Conservation (phyloP, 75 land plant genomes). For the Pinus taeda region DNA sequence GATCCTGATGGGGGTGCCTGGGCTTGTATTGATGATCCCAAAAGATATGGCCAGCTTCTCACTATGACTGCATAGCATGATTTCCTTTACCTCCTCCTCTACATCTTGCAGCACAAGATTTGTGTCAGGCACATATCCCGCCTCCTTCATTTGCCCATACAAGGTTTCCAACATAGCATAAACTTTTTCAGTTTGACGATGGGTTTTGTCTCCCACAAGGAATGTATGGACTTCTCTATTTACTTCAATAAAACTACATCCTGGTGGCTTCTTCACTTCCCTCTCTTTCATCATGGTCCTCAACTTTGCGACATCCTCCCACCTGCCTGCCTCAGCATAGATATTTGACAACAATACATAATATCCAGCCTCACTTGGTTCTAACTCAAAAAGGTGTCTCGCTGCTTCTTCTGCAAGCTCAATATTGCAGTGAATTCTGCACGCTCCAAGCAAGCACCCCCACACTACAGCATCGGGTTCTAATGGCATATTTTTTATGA, state of each 20-base stretch:
- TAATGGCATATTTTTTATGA: neutral
- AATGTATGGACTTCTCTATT: neutral
- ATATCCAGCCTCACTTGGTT: neutral
- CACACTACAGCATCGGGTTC: neutral
- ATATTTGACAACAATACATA: neutral
- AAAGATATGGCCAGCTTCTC: conserved; percentile 18
- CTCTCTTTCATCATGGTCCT: conserved; percentile 3
- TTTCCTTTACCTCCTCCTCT: conserved; percentile 8
- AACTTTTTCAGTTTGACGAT: neutral
- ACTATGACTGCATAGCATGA: conserved; percentile 1
- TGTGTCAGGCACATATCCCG: conserved; percentile 4
- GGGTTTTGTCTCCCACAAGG: conserved; percentile 5
- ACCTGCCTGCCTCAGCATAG: conserved; percentile 5
- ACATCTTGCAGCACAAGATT: conserved; percentile 1
- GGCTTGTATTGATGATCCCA: conserved; percentile 14
- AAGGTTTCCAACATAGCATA: neutral
- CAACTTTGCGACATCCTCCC: conserved; percentile 1
- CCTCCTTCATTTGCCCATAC: neutral
- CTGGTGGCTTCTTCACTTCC: conserved; percentile 2
- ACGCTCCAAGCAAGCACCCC: conserved; percentile 1
- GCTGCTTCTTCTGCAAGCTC: neutral
- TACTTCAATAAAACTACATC: neutral
- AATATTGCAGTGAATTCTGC: conserved; percentile 5
- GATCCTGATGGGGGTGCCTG: conserved; percentile 1
- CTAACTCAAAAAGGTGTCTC: neutral